A percentile compares a stretch with the other conserved stretches of the same genome.
Evolutionary conservation across 2,329 filamentous ascomycete genomes (phyloP).

Genomic region (Cladosporium colombiae): DNA sequence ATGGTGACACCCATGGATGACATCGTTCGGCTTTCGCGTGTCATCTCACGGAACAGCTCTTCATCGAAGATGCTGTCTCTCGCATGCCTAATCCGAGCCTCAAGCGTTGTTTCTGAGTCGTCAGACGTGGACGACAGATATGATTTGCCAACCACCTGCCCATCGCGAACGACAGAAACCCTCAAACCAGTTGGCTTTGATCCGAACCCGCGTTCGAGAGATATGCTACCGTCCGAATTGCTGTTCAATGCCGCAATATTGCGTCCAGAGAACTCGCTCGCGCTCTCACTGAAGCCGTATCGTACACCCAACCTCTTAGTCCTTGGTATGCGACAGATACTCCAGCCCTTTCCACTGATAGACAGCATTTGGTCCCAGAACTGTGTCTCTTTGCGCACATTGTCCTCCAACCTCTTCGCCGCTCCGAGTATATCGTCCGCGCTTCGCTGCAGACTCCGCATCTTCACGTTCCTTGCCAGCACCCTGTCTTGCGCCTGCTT

Average conservation of each 20-base stretch:
- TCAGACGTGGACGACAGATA: conserved; percentile 36
- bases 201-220: conserved; percentile 67
- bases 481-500: conserved; percentile 41
- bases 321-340: conserved; percentile 75
- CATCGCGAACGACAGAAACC: conserved; percentile 64
- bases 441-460: conserved; percentile 73
- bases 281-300: conserved; percentile 81
- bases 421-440: conserved; percentile 73
- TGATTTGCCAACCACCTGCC: conserved; percentile 59
- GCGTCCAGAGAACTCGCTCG: conserved; percentile 61
- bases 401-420: conserved; percentile 69
- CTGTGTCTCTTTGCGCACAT: conserved; percentile 75
- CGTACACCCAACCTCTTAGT: conserved; percentile 74
- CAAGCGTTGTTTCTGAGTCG: conserved; percentile 60
- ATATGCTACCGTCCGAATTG: conserved; percentile 71
- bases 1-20: conserved; percentile 70
- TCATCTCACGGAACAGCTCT: conserved; percentile 88
- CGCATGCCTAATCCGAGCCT: conserved; percentile 70
- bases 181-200: conserved; percentile 62
- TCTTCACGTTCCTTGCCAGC: conserved; percentile 69
- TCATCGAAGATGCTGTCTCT: conserved; percentile 78
- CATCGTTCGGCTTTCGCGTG: conserved; percentile 74
- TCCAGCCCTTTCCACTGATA: conserved; percentile 83
- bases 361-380: conserved; percentile 88
- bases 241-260: conserved; percentile 81